These are phyloP conservation scores for Silene latifolia DNA, from an alignment of 148 eudicot genomes.

Conservation along the genomic window DNA sequence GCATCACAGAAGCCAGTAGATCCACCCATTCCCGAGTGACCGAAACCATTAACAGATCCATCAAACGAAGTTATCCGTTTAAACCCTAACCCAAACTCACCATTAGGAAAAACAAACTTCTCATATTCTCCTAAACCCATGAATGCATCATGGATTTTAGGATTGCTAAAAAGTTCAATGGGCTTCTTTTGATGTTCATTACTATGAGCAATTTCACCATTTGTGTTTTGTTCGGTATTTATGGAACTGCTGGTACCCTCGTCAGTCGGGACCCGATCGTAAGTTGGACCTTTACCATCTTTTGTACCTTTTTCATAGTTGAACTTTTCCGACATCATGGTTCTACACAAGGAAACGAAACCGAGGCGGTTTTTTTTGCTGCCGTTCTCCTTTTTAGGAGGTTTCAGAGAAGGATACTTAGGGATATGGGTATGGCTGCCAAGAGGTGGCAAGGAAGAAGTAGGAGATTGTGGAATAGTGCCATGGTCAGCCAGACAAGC, in stretches of 20 bases:
- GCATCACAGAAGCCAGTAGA: constrained; percentile 84
- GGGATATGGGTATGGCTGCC: constrained; percentile 86
- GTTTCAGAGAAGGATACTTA: constrained; percentile 41
- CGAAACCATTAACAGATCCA: constrained; percentile 67
- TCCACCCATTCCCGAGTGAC: constrained; percentile 97
- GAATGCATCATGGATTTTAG: constrained; percentile 76
- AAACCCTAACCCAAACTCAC: constrained; percentile 81
- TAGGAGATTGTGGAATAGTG: constrained; percentile 50
- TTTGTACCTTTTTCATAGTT: constrained; percentile 24
- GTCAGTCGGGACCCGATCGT: constrained; percentile 39
- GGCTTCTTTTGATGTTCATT: constrained; percentile 12
- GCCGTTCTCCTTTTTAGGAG: constrained; percentile 34
- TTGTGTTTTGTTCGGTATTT: constrained; percentile 5
- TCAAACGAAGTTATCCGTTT: constrained; percentile 51
- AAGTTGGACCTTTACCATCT: constrained; percentile 20
- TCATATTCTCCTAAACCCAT: constrained; percentile 77
- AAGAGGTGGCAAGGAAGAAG: constrained; percentile 60
- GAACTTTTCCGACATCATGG: constrained; percentile 32
- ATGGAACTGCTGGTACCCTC: constrained; percentile 30
- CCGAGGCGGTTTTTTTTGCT: constrained; percentile 30
- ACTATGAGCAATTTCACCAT: constrained; percentile 4
- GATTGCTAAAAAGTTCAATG: constrained; percentile 50
- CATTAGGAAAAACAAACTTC: constrained; percentile 49
- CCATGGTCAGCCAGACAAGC: constrained; percentile 74
- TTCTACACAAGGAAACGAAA: constrained; percentile 32